These are phyloP conservation scores for Cordyceps militaris DNA, from an alignment of 2,329 filamentous ascomycete genomes.

Conservation along the genomic window DNA sequence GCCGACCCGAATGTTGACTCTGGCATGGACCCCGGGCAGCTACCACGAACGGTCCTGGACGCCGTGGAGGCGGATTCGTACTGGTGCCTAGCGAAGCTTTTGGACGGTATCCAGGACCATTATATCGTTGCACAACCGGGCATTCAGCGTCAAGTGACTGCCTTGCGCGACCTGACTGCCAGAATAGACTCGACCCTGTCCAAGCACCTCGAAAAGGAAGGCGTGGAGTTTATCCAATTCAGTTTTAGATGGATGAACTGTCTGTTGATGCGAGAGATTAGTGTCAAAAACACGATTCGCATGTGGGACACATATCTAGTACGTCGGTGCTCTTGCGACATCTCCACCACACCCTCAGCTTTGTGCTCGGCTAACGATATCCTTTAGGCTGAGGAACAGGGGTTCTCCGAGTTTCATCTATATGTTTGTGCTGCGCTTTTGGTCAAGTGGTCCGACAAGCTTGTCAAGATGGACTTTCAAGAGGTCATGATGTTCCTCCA, in stretches of 20 bases:
- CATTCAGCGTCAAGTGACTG: constrained; percentile 87
- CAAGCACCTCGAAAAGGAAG: constrained; percentile 82
- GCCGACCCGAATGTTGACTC: constrained; percentile 87
- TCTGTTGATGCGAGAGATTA: constrained; percentile 93
- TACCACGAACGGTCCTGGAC: constrained; percentile 84
- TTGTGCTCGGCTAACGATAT: constrained; percentile 14
- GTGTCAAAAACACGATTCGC: constrained; percentile 89
- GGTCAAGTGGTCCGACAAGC: constrained; percentile 94
- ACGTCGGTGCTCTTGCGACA: constrained; percentile 27
- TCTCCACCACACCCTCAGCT: neutral
- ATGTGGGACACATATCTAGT: constrained; percentile 99
- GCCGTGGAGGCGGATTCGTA: constrained; percentile 97
- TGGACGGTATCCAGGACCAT: constrained; percentile 99
- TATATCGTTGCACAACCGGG: constrained; percentile 97
- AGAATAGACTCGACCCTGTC: constrained; percentile 79
- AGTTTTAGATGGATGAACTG: constrained; percentile 99
- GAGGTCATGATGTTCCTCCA: constrained; percentile 99
- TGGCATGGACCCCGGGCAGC: constrained; percentile 93
- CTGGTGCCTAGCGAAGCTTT: constrained; percentile 94
- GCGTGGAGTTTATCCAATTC: constrained; percentile 98
- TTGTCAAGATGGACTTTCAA: constrained; percentile 96
- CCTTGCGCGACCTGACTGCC: constrained; percentile 80
- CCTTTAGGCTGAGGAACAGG: constrained; percentile 85
- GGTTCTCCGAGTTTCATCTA: constrained; percentile 95
- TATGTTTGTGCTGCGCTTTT: constrained; percentile 97